phyloP scores from a whole-genome alignment of 2,329 filamentous ascomycete species.

The Penicillium polonicum region DNA sequence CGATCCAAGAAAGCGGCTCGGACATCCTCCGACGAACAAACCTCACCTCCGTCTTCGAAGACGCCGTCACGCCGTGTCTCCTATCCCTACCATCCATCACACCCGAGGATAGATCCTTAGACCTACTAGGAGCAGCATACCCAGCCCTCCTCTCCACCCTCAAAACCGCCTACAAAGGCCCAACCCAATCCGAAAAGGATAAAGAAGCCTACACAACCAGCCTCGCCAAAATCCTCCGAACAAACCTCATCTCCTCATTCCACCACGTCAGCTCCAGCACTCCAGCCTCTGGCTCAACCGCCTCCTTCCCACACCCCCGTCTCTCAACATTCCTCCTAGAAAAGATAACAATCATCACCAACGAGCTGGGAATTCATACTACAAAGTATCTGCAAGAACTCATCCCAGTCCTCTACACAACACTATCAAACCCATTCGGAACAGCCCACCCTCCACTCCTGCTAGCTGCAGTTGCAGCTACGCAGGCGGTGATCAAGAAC shows the following conservation, averaged over 20 bases:
- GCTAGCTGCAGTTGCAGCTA: slow-evolving; percentile 51
- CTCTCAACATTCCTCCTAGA: slow-evolving; percentile 51
- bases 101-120: slow-evolving; percentile 66
- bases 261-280: slow-evolving; percentile 48
- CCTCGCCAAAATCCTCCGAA: slow-evolving; percentile 32
- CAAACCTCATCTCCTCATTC: slow-evolving; percentile 40
- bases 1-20: slow-evolving; percentile 37
- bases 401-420: slow-evolving; percentile 63
- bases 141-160: slow-evolving; percentile 62
- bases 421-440: slow-evolving; percentile 69
- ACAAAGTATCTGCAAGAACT: slow-evolving; percentile 56
- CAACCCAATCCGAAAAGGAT: slow-evolving; percentile 22
- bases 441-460: slow-evolving; percentile 56
- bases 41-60: slow-evolving; percentile 47
- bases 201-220: slow-evolving; percentile 25
- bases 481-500: slow-evolving; percentile 60
- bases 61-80: slow-evolving; percentile 60
- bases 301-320: slow-evolving; percentile 42
- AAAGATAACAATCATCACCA: slow-evolving; percentile 29
- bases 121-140: slow-evolving; percentile 65
- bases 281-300: slow-evolving; percentile 45
- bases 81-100: slow-evolving; percentile 75
- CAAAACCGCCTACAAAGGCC: slow-evolving; percentile 43
- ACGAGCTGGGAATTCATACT: slow-evolving; percentile 38
- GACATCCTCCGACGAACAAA: slow-evolving; percentile 45